A percentile compares a stretch with the other conserved stretches of the same genome.
Conservation (phyloP, 805 yeast species). For the Yarrowia divulgata region DNA sequence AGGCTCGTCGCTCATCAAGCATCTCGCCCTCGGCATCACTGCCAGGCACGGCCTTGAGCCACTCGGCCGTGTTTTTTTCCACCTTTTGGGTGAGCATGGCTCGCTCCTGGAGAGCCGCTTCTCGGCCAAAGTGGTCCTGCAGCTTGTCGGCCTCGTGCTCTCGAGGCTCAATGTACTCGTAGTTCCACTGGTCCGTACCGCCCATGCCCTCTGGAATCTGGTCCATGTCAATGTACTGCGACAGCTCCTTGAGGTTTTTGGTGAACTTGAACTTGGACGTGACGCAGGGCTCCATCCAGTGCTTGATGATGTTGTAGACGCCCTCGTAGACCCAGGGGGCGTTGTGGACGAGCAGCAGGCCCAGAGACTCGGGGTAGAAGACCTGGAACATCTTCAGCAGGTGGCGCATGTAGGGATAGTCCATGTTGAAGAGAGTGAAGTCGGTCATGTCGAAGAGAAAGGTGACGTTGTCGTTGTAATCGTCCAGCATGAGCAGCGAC, state of each 20-base stretch:
- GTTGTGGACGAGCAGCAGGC: conserved; percentile 72
- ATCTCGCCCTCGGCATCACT: conserved; percentile 12
- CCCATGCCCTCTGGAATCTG: conserved; percentile 69
- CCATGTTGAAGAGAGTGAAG: conserved; percentile 91
- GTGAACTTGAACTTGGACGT: conserved; percentile 80
- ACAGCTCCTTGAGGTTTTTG: conserved; percentile 64
- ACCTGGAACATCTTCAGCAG: conserved; percentile 80
- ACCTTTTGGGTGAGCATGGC: conserved; percentile 22
- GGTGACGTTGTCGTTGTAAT: conserved; percentile 78
- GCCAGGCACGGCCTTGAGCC: conserved; percentile 13
- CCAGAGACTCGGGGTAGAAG: conserved; percentile 83
- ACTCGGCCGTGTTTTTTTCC: conserved; percentile 7
- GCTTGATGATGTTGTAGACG: conserved; percentile 80
- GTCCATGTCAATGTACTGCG: conserved; percentile 58
- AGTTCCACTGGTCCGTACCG: conserved; percentile 64
- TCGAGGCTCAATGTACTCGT: conserved; percentile 61
- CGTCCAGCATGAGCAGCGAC: conserved; percentile 58
- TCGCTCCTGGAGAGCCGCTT: conserved; percentile 24
- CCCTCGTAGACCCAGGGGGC: conserved; percentile 90
- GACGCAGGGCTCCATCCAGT: conserved; percentile 87
- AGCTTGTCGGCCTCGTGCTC: conserved; percentile 55
- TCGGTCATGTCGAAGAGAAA: conserved; percentile 86
- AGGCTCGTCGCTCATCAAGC: not conserved
- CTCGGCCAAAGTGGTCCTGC: conserved; percentile 29
- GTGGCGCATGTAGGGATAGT: conserved; percentile 83